Evolutionary conservation across 768 basidiomycete species (phyloP), one percentile per base, ranked within the genome.

Genomic region (Lentinula raphanica): DNA sequence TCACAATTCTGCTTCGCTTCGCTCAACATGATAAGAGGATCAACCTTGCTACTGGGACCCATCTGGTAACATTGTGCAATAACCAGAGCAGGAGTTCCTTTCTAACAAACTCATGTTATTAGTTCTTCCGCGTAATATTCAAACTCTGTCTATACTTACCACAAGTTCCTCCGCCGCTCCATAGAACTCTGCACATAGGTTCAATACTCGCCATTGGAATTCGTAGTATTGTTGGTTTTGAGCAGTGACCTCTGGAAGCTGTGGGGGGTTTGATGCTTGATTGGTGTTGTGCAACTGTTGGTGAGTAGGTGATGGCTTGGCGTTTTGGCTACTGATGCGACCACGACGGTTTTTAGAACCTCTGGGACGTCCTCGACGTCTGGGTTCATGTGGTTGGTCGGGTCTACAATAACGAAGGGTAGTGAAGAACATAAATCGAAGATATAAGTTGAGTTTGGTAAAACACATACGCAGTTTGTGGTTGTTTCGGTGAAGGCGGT

Each of bases 121-220:
- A 64, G 60, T 9, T 8, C 8, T 35, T 35, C n/a, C 29, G 54
- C 62, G 50, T 58, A 58, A 59, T 49, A 51, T 35, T 28, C 13
- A 19, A 28, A 19, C 36, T 25, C n/a, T 28, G 25, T 31, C 19
- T 28, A 35, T 61, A 82, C 87, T 70, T 70, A 92, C 90, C 59
- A 92, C 79, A 46, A 92, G 80, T 69, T 92, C 90, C 69, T 91
- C 90, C 17, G 90, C 90, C 5, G 90, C 90, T 27, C 84, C 86
- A 71, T 92, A 92, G 68, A 92, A 92, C 67, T 92, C 90, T 1
- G 88, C 85, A 69, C 90, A 92, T 39, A 92, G 74, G 65, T 90
- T 90, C 58, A 92, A 69, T 39, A 90, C 83, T 55, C 88, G 83
- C 90, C 90, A 92, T 68, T 92, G 90, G 65, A 92, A 92, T 66